Percentiles rank a stretch among this genome's conserved stretches.
phyloP scores from a whole-genome alignment of 768 basidiomycete genomes.

The Myochromella boudieri region DNA sequence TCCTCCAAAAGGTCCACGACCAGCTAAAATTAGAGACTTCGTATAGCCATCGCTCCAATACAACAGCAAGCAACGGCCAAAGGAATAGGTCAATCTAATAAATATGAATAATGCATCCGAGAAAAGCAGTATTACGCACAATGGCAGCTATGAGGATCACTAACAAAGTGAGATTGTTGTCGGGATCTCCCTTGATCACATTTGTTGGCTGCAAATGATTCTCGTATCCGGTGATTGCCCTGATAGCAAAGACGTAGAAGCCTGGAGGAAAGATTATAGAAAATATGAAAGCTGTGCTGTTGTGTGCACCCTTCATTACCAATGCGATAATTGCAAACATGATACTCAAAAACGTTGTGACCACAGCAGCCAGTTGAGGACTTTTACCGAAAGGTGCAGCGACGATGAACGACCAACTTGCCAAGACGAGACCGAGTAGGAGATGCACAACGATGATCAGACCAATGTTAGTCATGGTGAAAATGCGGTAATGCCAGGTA shows the following conservation, averaged over 20 bases:
- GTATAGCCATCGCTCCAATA: conserved; percentile 61
- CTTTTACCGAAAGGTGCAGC: conserved; percentile 71
- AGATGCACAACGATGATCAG: conserved; percentile 66
- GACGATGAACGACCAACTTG: conserved; percentile 72
- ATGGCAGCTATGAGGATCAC: conserved; percentile 63
- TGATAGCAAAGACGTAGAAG: conserved; percentile 72
- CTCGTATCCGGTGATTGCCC: conserved; percentile 70
- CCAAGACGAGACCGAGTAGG: conserved; percentile 64
- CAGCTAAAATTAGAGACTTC: conserved; percentile 46
- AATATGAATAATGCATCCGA: not conserved
- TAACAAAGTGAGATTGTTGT: conserved; percentile 50
- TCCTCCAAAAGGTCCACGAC: conserved; percentile 37
- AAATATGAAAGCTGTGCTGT: conserved; percentile 56
- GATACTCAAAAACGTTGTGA: conserved; percentile 63
- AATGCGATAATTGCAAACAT: conserved; percentile 67
- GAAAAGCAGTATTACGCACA: conserved; percentile 37
- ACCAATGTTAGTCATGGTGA: conserved; percentile 55
- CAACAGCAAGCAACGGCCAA: conserved; percentile 66
- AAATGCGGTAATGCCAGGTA: conserved; percentile 69
- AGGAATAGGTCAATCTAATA: conserved; percentile 67
- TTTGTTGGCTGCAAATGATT: conserved; percentile 54
- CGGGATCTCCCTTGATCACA: conserved; percentile 58
- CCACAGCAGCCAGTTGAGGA: conserved; percentile 69
- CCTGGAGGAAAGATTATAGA: conserved; percentile 73
- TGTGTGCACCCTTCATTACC: conserved; percentile 43